Evolutionary conservation across 495 filamentous ascomycete genomes (phyloP), one percentile per base, ranked within the genome.

Genomic region (Penicillium coprophilum): DNA sequence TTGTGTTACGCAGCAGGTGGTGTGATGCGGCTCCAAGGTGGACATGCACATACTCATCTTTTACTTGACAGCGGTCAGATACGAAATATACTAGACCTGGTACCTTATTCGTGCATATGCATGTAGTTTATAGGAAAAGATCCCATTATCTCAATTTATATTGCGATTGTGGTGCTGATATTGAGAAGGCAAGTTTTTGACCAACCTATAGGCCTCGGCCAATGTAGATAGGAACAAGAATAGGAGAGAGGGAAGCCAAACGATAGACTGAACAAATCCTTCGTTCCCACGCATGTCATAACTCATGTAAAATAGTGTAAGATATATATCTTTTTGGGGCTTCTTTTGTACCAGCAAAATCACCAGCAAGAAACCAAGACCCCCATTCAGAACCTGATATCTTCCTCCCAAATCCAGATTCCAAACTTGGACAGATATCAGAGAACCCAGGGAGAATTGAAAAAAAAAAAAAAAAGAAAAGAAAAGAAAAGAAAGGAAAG

Each of bases 1-100:
- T 53, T 73, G 70, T 59, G 62, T 61, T 21, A 73, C 70, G 32
- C 70, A 73, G 55, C 68, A 69, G 52, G 70, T 72, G 32, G 6
- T 67, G 45, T 67, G 45, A 65, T 49, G 9, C 32, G 32, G 4
- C 21, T 46, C 32, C 32, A 5, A 36, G 34, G 34, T 36, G 32
- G 28, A 21, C 23, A 30, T 47, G 19, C 46, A n/a, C 24, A 12
- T 43, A 34, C 30, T 49, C 32, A 15, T 56, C 15, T 56, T 23
- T 5, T 56, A 36, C n/a, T 46, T n/a, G 24, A 21, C 32, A 36
- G 31, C 11, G 31, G 13, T n/a, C 32, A 36, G 24, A 27, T 27
- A 27, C 24, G 24, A 27, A 27, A 27, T 2, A 27, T 6, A 27
- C 24, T 27, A 27, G 7, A 27, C 24, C 4, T 27, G 7, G n/a